phyloP scores from a whole-genome alignment of 495 filamentous ascomycete species.

The Collariella sp. region DNA sequence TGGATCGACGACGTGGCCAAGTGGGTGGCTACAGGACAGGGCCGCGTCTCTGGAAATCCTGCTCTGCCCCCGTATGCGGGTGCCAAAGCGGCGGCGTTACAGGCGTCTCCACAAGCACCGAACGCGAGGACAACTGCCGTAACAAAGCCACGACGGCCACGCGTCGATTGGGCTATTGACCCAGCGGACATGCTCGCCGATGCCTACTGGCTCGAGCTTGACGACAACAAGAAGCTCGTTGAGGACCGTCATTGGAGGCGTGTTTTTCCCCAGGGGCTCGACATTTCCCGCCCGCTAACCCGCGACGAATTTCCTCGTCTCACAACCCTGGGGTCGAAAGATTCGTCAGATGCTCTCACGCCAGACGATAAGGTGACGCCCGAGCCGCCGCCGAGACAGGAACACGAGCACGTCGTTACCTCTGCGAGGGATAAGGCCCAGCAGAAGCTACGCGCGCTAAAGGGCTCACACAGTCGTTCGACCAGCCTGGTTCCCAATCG shows the following conservation, averaged over 20 bases:
- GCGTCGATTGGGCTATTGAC: constrained; percentile 70
- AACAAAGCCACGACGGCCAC: constrained; percentile 50
- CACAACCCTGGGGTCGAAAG: constrained; percentile 18
- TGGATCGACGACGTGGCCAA: constrained; percentile 67
- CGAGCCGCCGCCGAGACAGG: constrained; percentile 15
- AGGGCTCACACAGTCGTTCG: constrained; percentile 40
- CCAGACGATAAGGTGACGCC: constrained; percentile 9
- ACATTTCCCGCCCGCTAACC: constrained; percentile 18
- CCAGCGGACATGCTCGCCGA: constrained; percentile 80
- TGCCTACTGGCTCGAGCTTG: constrained; percentile 74
- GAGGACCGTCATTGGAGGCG: constrained; percentile 64
- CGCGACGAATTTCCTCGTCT: constrained; percentile 13
- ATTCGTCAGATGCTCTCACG: constrained; percentile 9
- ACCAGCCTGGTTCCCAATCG: constrained; percentile 32
- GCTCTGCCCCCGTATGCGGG: constrained; percentile 48
- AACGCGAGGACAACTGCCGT: constrained; percentile 23
- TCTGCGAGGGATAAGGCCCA: constrained; percentile 38
- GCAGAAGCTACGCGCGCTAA: constrained; percentile 43
- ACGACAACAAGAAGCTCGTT: constrained; percentile 61
- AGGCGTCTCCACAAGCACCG: constrained; percentile 27
- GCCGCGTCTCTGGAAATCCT: constrained; percentile 38
- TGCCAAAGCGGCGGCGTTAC: constrained; percentile 27
- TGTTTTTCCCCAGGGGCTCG: constrained; percentile 48
- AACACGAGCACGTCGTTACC: constrained; percentile 26
- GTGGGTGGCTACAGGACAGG: constrained; percentile 33